These are phyloP conservation scores for Aspergillus neotritici DNA, from an alignment of 2,329 filamentous ascomycete species.

Conservation along the genomic window DNA sequence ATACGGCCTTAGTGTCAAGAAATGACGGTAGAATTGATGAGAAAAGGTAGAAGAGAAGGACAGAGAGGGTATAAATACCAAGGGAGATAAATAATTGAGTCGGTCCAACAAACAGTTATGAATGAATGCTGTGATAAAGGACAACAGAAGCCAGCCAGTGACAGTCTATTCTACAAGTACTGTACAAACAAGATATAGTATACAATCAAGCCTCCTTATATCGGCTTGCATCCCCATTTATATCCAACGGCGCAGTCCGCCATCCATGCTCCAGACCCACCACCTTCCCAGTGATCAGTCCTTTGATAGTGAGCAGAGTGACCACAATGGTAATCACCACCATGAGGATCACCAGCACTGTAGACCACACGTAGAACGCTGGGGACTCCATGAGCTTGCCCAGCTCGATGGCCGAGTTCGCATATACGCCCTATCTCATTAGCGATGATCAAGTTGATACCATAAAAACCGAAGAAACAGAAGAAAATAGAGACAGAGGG, in stretches of 20 bases:
- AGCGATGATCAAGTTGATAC: no score
- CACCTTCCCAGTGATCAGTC: slow-evolving; percentile 25
- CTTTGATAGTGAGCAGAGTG: slow-evolving; percentile 28
- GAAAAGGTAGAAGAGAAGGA: no score
- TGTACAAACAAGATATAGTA: no score
- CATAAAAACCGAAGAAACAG: background rate
- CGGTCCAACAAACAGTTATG: no score
- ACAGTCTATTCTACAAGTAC: no score
- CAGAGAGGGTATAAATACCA: no score
- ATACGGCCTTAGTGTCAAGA: no score
- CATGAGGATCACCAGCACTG: slow-evolving; percentile 31
- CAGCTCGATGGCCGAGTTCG: slow-evolving; percentile 35
- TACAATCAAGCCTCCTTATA: background rate
- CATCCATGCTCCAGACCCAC: slow-evolving; percentile 27
- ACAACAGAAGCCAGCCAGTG: no score
- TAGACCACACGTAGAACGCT: slow-evolving; percentile 37
- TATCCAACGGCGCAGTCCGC: slow-evolving; percentile 1
- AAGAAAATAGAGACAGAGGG: background rate
- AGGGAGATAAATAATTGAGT: no score
- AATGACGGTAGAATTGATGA: no score
- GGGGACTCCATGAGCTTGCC: slow-evolving; percentile 35
- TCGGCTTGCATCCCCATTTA: background rate
- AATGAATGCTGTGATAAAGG: no score
- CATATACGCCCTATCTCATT: slow-evolving; percentile 33
- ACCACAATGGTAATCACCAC: slow-evolving; percentile 30